Evolutionary conservation across 1,139 yeast species (phyloP), one percentile per base, ranked within the genome.

Genomic region (Suhomyces anneliseae): DNA sequence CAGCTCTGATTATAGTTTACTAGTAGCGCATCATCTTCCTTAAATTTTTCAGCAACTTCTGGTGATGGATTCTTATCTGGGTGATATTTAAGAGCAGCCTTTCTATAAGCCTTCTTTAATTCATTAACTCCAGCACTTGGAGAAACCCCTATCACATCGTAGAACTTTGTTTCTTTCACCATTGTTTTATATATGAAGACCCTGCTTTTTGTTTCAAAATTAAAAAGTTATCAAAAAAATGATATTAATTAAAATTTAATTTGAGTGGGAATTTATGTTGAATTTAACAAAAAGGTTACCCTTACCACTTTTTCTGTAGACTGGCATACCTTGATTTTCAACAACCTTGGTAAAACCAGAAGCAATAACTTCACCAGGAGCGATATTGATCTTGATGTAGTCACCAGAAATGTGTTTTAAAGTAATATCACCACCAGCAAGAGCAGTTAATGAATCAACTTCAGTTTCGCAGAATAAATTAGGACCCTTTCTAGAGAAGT

Each of bases 21-120:
- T n/a, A n/a, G n/a, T n/a, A n/a, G n/a, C n/a, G n/a, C n/a, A n/a
- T n/a, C n/a, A n/a, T n/a, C 80, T 66, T 90, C 97, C 73, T 92
- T 92, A 71, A 92, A 92, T 72, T 90, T 92, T 66, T 93, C 99
- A 47, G 97, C 96, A 35, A 97, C 98, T 64, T 88, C 96, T 48
- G 90, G 87, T 42, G 81, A 79, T 46, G 79, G 74, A 60, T 75
- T 75, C 79, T 93, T 93, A 73, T 93, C 99, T 52, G 99, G 99
- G 68, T 93, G 99, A 72, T 83, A 87, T 65, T 88, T 92, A 63
- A 93, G 80, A 24, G 99, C 99, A 43, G 89, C 82, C 61, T 88
- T 83, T 77, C 98, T 85, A 75, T 93, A 93, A 19, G 97, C 97
- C 69, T 93, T 93, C 71, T 92, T 93, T 68, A 93, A 84, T 69